phyloP scores from a whole-genome alignment of 1,284 basidiomycete species.

The Leccinum subrobustum region DNA sequence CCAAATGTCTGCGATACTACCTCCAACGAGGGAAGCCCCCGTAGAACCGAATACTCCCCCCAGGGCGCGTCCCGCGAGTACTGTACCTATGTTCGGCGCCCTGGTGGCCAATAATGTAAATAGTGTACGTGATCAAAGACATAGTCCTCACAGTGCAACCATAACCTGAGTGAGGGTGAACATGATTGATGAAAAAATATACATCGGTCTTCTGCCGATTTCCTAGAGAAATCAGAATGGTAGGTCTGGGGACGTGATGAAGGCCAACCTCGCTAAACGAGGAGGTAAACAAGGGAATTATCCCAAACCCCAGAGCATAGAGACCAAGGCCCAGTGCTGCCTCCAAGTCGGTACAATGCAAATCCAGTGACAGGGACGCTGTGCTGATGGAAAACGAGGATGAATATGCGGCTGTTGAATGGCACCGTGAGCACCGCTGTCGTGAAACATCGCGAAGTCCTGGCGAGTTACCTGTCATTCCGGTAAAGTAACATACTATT shows the following conservation, averaged over 20 bases:
- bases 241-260: neutral
- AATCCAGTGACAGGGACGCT: constrained; percentile 41
- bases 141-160: constrained; percentile 38
- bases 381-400: constrained; percentile 42
- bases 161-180: constrained; percentile 41
- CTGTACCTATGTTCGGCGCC: constrained; percentile 28
- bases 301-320: constrained; percentile 46
- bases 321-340: constrained; percentile 39
- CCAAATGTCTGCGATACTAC: constrained; percentile 52
- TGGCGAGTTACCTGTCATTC: constrained; percentile 13
- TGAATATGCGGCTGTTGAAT: constrained; percentile 28
- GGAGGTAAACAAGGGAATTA: constrained; percentile 45
- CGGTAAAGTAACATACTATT: constrained; percentile 19
- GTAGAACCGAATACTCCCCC: constrained; percentile 41
- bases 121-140: neutral
- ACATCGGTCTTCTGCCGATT: constrained; percentile 47
- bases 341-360: constrained; percentile 37
- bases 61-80: constrained; percentile 25
- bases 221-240: constrained; percentile 29
- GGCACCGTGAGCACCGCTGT: neutral
- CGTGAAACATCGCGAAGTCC: neutral
- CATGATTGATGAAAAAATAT: constrained; percentile 39
- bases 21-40: constrained; percentile 60
- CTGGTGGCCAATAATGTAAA: constrained; percentile 7
- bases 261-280: constrained; percentile 43